These are phyloP conservation scores for Umbilicus rupestris DNA, from an alignment of 164 flowering plant species.

Conservation along the genomic window DNA sequence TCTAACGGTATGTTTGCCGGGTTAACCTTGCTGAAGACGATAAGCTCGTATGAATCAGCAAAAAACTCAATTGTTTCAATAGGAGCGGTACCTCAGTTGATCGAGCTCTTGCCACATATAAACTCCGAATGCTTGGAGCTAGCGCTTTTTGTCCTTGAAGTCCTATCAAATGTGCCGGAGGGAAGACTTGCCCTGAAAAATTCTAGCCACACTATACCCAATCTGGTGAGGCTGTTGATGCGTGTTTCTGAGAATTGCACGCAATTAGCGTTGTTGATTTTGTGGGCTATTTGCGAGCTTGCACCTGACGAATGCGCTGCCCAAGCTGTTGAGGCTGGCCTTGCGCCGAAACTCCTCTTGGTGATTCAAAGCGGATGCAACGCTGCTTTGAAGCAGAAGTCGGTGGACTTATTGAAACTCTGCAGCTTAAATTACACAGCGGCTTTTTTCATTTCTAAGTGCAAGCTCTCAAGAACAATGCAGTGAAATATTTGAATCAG, in stretches of 20 bases:
- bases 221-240: constrained; percentile 64
- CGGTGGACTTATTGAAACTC: constrained; percentile 74
- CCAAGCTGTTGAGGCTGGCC: constrained; percentile 71
- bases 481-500: constrained; percentile 27
- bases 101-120: constrained; percentile 48
- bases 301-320: constrained; percentile 72
- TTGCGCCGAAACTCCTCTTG: constrained; percentile 79
- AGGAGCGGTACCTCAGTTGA: constrained; percentile 66
- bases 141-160: constrained; percentile 49
- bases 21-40: constrained; percentile 45
- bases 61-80: constrained; percentile 45
- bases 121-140: constrained; percentile 59
- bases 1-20: constrained; percentile 57
- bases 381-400: constrained; percentile 63
- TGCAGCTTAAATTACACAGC: constrained; percentile 75
- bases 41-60: constrained; percentile 42
- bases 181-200: constrained; percentile 61
- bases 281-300: constrained; percentile 66
- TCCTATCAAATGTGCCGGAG: constrained; percentile 39
- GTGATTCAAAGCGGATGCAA: constrained; percentile 88
- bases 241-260: constrained; percentile 75
- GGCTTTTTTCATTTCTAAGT: constrained; percentile 80
- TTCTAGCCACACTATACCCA: constrained; percentile 49
- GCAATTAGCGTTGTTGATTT: constrained; percentile 54
- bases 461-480: constrained; percentile 88